Evolutionary conservation across 306 rosid species (phyloP).

Genomic region (Castanopsis chinensis): DNA sequence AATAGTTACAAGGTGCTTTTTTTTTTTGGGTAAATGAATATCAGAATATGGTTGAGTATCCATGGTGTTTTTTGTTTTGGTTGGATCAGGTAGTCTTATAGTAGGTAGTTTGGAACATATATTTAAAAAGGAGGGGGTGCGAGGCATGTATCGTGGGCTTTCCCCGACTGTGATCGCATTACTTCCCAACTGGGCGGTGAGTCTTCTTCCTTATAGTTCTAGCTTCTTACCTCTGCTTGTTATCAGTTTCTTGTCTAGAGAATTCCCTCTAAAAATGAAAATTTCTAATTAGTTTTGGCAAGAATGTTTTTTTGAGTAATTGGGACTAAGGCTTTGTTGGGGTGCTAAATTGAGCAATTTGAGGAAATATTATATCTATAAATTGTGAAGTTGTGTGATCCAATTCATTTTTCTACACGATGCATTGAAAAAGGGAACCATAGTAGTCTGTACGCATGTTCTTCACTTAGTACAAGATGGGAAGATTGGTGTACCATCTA

Average conservation of each 20-base stretch:
- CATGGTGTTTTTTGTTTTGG: not conserved
- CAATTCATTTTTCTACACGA: not conserved
- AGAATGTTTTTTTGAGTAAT: too few species aligned
- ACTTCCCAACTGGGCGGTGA: constrained; percentile 95
- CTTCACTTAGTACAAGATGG: not conserved
- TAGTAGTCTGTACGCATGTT: not conserved
- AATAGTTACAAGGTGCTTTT: too few species aligned
- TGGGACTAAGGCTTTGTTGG: not conserved
- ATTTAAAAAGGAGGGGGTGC: constrained; percentile 75
- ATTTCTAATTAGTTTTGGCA: too few species aligned
- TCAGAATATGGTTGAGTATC: not conserved
- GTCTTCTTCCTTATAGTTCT: constrained; percentile 19
- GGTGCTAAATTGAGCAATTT: not conserved
- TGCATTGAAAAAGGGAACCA: not conserved
- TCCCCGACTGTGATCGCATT: constrained; percentile 81
- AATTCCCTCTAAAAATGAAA: too few species aligned
- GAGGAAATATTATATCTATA: not conserved
- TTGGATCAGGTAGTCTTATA: constrained; percentile 63
- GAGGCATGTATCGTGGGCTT: constrained; percentile 92
- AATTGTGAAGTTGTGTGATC: not conserved
- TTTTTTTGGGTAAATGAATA: too few species aligned
- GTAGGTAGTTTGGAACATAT: constrained; percentile 75
- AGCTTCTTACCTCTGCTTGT: too few species aligned
- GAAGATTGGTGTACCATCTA: not conserved
- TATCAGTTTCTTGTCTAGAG: too few species aligned